phyloP scores from a whole-genome alignment of 805 yeast genomes.

The Sporopachydermia lactativora region DNA sequence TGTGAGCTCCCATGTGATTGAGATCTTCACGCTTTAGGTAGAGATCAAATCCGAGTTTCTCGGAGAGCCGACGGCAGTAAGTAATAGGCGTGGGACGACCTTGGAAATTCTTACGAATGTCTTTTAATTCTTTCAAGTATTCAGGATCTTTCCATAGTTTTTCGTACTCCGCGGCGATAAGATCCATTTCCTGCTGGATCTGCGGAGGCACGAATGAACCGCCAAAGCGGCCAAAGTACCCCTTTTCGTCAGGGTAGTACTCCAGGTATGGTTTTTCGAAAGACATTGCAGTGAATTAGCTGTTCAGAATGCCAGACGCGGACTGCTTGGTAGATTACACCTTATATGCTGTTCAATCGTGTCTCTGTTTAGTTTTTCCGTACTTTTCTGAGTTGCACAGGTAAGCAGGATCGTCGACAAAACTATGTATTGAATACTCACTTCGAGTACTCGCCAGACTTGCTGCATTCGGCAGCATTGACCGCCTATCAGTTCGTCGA shows the following conservation, averaged over 20 bases:
- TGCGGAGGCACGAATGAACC: slow-evolving; percentile 8
- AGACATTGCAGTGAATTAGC: too few relatives aligned
- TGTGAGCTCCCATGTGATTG: slow-evolving; percentile 82
- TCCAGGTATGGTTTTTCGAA: slow-evolving; percentile 7
- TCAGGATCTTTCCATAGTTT: slow-evolving; percentile 5
- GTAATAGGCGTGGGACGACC: slow-evolving; percentile 9
- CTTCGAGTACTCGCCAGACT: too few relatives aligned
- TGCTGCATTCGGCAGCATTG: too few relatives aligned
- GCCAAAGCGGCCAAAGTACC: slow-evolving; percentile 8
- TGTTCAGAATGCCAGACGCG: too few relatives aligned
- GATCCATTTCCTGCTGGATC: slow-evolving; percentile 5
- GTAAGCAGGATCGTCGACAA: too few relatives aligned
- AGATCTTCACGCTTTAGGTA: slow-evolving; percentile 18
- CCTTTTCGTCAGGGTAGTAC: slow-evolving; percentile 8
- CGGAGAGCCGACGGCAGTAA: slow-evolving; percentile 6
- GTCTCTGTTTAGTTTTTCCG: too few relatives aligned
- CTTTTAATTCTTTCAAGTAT: slow-evolving; percentile 5
- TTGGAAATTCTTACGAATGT: slow-evolving; percentile 7
- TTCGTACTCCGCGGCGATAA: slow-evolving; percentile 5
- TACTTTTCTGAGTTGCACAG: too few relatives aligned
- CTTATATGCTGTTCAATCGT: too few relatives aligned
- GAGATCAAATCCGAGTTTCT: slow-evolving; percentile 4
- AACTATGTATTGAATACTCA: too few relatives aligned
- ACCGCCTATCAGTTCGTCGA: too few relatives aligned
- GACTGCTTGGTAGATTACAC: too few relatives aligned